These are phyloP conservation scores for Tricholoma sp. DNA, from an alignment of 768 basidiomycete genomes.

Conservation along the genomic window DNA sequence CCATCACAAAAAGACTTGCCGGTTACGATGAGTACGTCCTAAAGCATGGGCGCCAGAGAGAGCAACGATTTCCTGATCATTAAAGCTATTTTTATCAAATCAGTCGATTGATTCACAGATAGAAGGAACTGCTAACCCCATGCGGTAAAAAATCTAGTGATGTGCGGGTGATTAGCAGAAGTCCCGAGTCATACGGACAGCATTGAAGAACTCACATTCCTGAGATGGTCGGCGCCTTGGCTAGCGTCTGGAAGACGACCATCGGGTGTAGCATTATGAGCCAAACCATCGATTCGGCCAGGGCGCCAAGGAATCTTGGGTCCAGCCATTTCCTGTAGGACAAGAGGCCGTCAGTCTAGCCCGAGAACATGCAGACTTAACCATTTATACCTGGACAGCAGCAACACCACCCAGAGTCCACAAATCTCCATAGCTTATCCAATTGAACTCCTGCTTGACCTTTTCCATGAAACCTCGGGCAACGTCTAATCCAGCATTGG, in stretches of 20 bases:
- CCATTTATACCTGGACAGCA: conserved; percentile 61
- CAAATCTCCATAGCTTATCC: conserved; percentile 95
- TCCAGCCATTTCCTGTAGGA: conserved; percentile 76
- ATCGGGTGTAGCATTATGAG: conserved; percentile 71
- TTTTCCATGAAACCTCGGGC: conserved; percentile 83
- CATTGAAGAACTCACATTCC: conserved; percentile 46
- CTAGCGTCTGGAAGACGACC: conserved; percentile 87
- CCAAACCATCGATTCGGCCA: conserved; percentile 86
- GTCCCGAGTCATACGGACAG: not conserved
- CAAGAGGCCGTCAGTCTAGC: not conserved
- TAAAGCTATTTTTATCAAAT: conserved; percentile 44
- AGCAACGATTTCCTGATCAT: conserved; percentile 96
- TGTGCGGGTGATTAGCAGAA: not conserved
- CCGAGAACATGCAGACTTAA: not conserved
- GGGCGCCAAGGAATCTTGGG: conserved; percentile 93
- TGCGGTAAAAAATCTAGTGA: conserved; percentile 85
- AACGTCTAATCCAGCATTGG: conserved; percentile 77
- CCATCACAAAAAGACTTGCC: conserved; percentile 32
- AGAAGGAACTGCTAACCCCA: conserved; percentile 48
- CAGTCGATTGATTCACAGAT: not conserved
- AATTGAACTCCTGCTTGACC: conserved; percentile 81
- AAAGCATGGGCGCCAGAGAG: conserved; percentile 93
- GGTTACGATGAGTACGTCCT: conserved; percentile 87
- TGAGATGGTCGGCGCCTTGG: conserved; percentile 80
- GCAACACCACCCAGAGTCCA: conserved; percentile 96